Evolutionary conservation across 176 grass and related monocot species (phyloP).

Genomic region (Dendrocalamus sinicus): DNA sequence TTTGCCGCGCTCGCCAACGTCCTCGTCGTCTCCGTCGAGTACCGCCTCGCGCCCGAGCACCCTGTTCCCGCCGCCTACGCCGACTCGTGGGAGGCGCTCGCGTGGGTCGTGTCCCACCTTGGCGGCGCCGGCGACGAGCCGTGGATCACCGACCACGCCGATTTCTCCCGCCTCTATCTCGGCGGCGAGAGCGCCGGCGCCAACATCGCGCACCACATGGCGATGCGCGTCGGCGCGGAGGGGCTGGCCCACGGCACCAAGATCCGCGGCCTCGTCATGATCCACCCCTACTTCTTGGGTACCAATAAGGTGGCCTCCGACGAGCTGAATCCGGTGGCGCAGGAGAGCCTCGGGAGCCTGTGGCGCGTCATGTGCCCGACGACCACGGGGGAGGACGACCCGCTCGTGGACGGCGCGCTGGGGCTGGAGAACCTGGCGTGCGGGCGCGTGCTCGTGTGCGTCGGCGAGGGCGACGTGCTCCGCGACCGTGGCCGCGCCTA

Average conservation of each 20-base stretch:
- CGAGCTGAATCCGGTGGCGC: constrained; percentile 34
- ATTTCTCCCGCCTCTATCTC: constrained; percentile 75
- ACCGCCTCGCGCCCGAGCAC: constrained; percentile 87
- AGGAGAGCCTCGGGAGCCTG: constrained; percentile 49
- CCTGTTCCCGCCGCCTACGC: constrained; percentile 56
- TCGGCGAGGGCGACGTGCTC: constrained; percentile 61
- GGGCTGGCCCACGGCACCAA: constrained; percentile 43
- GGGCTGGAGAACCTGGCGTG: constrained; percentile 41
- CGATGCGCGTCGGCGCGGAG: constrained; percentile 53
- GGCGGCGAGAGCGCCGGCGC: constrained; percentile 81
- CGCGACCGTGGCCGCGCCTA: constrained; percentile 58
- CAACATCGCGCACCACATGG: constrained; percentile 83
- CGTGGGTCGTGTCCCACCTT: constrained; percentile 63
- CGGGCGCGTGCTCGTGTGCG: constrained; percentile 52
- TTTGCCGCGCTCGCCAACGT: constrained; percentile 46
- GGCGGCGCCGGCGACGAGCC: not conserved
- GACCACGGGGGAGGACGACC: constrained; percentile 60
- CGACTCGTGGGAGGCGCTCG: constrained; percentile 66
- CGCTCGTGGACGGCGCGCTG: constrained; percentile 46
- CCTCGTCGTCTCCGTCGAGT: constrained; percentile 71
- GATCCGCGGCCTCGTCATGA: constrained; percentile 63
- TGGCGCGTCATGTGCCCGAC: constrained; percentile 66
- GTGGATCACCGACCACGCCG: constrained; percentile 49
- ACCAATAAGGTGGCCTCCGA: constrained; percentile 55
- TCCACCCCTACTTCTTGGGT: constrained; percentile 86